These are phyloP conservation scores for Starmera pachycereana DNA, from an alignment of 805 yeast species.

Conservation along the genomic window DNA sequence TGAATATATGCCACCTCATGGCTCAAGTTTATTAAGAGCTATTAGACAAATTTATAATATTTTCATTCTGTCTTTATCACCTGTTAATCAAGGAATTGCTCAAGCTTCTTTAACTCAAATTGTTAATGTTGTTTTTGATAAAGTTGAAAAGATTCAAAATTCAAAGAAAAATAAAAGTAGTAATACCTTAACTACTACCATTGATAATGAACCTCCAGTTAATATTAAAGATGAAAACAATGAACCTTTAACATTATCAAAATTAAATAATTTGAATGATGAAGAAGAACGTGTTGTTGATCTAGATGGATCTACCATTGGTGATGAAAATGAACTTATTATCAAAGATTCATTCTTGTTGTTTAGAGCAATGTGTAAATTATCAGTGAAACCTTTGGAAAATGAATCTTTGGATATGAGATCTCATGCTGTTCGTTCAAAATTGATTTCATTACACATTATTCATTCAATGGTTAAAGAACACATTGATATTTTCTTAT, in stretches of 20 bases:
- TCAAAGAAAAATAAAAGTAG: slow-evolving; percentile 7
- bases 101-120: slow-evolving; percentile 93
- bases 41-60: slow-evolving; percentile 90
- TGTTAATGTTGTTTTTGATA: slow-evolving; percentile 74
- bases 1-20: slow-evolving; percentile 78
- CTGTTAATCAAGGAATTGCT: slow-evolving; percentile 85
- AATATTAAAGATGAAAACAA: slow-evolving; percentile 19
- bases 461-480: slow-evolving; percentile 79
- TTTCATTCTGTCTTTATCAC: slow-evolving; percentile 71
- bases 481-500: slow-evolving; percentile 71
- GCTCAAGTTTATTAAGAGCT: slow-evolving; percentile 79
- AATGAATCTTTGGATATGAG: slow-evolving; percentile 71
- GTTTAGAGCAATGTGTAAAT: slow-evolving; percentile 90
- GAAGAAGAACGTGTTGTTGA: slow-evolving; percentile 46
- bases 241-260: slow-evolving; percentile 44
- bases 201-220: slow-evolving; percentile 14
- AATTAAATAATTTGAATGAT: slow-evolving; percentile 45
- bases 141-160: slow-evolving; percentile 34
- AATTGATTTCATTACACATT: slow-evolving; percentile 77
- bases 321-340: slow-evolving; percentile 54
- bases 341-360: slow-evolving; percentile 89
- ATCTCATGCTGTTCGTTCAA: slow-evolving; percentile 88
- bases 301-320: slow-evolving; percentile 29
- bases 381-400: slow-evolving; percentile 79
- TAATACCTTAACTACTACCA: slow-evolving; percentile 17